phyloP scores from a whole-genome alignment of 768 basidiomycete species.

The Candolleomyces eurysporus region DNA sequence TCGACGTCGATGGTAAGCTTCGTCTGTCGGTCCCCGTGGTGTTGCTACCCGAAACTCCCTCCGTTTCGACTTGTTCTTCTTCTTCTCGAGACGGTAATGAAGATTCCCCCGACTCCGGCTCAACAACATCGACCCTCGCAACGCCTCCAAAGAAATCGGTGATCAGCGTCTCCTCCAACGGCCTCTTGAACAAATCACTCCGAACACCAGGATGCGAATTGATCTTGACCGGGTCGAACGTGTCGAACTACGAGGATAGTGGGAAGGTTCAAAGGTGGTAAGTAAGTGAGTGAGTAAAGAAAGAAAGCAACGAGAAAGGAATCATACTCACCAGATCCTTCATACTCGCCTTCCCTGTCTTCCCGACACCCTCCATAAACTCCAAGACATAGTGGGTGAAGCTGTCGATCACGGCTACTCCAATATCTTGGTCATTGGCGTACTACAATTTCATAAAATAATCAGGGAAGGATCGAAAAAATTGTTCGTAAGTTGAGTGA shows the following conservation, averaged over 20 bases:
- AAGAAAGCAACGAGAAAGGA: background rate
- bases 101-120: background rate
- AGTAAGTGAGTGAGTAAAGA: background rate
- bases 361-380: slow-evolving; percentile 90
- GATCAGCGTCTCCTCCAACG: slow-evolving; percentile 58
- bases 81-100: too few relatives aligned
- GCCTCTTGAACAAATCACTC: slow-evolving; percentile 71
- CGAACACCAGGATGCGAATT: slow-evolving; percentile 89
- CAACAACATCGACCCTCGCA: slow-evolving; percentile 68
- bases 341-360: slow-evolving; percentile 79
- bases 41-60: background rate
- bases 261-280: background rate
- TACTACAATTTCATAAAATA: slow-evolving; percentile 48
- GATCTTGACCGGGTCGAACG: slow-evolving; percentile 72
- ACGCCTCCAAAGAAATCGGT: slow-evolving; percentile 93
- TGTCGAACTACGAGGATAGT: slow-evolving; percentile 60
- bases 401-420: slow-evolving; percentile 92
- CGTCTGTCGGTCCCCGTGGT: background rate
- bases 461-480: background rate
- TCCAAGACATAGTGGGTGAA: slow-evolving; percentile 92
- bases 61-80: background rate
- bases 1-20: background rate
- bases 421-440: slow-evolving; percentile 91
- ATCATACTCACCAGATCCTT: slow-evolving; percentile 69
- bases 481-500: background rate